Conservation (phyloP, 2,329 filamentous ascomycete genomes). For the Coniochaeta sp. region DNA sequence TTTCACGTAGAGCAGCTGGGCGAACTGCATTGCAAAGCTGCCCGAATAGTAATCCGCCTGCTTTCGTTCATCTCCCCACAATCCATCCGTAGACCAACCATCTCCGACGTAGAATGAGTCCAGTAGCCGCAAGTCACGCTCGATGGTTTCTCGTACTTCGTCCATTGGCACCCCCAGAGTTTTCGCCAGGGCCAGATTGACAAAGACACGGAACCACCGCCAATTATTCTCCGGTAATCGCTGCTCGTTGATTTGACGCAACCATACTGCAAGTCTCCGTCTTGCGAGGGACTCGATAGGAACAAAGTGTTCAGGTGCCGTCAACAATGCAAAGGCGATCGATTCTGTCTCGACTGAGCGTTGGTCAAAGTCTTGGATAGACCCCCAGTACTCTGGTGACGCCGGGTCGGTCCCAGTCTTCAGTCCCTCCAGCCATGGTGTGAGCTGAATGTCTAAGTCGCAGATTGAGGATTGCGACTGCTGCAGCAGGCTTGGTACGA, state of each 20-base stretch:
- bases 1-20: conserved; percentile 37
- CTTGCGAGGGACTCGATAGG: conserved; percentile 20
- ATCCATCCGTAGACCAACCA: conserved; percentile 41
- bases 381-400: conserved; percentile 36
- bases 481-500: conserved; percentile 26
- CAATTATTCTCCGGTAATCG: conserved; percentile 41
- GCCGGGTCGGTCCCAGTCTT: conserved; percentile 22
- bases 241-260: conserved; percentile 33
- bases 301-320: conserved; percentile 30
- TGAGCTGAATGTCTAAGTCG: conserved; percentile 2
- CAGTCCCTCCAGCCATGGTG: conserved; percentile 23
- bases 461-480: conserved; percentile 25
- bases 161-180: conserved; percentile 28
- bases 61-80: conserved; percentile 28
- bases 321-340: conserved; percentile 38
- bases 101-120: conserved; percentile 36
- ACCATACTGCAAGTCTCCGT: conserved; percentile 30
- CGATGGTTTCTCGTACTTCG: conserved; percentile 27
- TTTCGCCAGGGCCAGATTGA: conserved; percentile 36
- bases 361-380: conserved; percentile 36
- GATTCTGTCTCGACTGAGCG: conserved; percentile 47
- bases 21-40: conserved; percentile 46
- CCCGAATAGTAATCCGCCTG: conserved; percentile 48
- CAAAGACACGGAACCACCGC: conserved; percentile 46
- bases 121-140: conserved; percentile 32